Percentiles rank a stretch among this genome's conserved stretches.
Evolutionary conservation across 2,329 filamentous ascomycete species (phyloP).

Genomic region (Neonectria hederae): DNA sequence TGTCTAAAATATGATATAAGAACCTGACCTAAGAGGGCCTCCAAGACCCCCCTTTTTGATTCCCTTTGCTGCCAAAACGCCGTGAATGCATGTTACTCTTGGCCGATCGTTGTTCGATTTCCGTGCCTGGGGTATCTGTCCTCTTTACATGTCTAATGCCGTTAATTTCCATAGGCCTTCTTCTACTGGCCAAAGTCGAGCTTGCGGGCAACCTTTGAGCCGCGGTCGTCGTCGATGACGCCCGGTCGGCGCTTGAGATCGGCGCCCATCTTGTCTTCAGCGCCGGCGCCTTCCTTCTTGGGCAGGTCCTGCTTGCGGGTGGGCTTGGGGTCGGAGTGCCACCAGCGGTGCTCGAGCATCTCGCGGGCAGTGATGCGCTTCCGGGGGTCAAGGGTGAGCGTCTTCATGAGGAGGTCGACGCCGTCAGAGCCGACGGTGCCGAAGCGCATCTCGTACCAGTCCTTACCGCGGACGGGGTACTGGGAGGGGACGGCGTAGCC

Average conservation of each 20-base stretch:
- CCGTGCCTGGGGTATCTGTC: neutral
- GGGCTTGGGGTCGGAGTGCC: constrained; percentile 83
- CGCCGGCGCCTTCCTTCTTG: constrained; percentile 75
- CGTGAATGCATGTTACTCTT: constrained; percentile 10
- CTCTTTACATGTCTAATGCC: constrained; percentile 8
- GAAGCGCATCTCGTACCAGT: constrained; percentile 81
- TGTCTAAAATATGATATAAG: constrained; percentile 5
- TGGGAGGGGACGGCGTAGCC: constrained; percentile 79
- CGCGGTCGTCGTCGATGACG: constrained; percentile 73
- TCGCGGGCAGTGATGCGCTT: constrained; percentile 81
- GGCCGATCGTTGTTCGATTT: constrained; percentile 1
- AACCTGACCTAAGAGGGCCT: constrained; percentile 7
- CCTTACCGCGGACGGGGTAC: constrained; percentile 70
- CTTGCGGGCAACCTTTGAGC: constrained; percentile 82
- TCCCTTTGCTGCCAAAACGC: constrained; percentile 15
- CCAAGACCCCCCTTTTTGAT: constrained; percentile 1
- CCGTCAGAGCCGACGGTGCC: constrained; percentile 82
- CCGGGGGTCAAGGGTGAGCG: constrained; percentile 86
- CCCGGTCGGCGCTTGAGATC: constrained; percentile 80
- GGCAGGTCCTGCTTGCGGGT: constrained; percentile 85
- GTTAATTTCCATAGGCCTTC: constrained; percentile 8
- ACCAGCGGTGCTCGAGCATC: constrained; percentile 86
- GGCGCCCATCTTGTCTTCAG: constrained; percentile 78
- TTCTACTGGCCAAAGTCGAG: constrained; percentile 74
- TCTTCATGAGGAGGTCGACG: constrained; percentile 87